Base-by-base conservation (phyloP, 2,329 filamentous ascomycete species). In the Fusarium stilboides region DNA sequence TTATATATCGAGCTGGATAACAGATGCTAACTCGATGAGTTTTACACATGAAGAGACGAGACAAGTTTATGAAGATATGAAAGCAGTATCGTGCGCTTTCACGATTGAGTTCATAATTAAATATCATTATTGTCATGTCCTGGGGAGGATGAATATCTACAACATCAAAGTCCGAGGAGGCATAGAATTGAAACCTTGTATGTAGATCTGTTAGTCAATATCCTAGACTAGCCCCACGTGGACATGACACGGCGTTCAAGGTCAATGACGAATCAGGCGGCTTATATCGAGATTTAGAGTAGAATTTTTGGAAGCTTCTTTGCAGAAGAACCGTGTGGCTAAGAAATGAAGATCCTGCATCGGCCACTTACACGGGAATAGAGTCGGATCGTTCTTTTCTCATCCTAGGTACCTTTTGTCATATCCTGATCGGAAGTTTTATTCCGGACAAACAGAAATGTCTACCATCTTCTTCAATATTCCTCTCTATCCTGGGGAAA, bases 151-250 rank as follows among this genome's bases (percentile, higher is more conserved):
- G 14, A 42, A 49, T 20, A 33, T 24, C 15, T 45, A 14, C 17
- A 39, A 42, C 28, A 33, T 60, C n/a, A 31, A 36, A 10, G 39
- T 22, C 51, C 13, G 36, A 54, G 39, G 36, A 57, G 50, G 26
- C 31, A 54, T 50, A 28, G 31, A 26, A 62, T 26, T 57, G 28
- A 36, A 66, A 55, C 65, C 55, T 37, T 46, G 65, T 51, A 53
- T 66, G 46, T 31, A 54, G 66, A 69, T 69, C 65, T 37, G 10
- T 57, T 53, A 37, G 57, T 62, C 51, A 53, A 33, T 22, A 52
- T 50, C 42, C 36, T 44, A 53, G 42, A 14, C 40, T 15, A 7
- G 45, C 33, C 49, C 66, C 65, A 69, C 47, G 59, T 61, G 43
- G 34, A 20, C 24, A 50, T 57, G 42, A 26, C 50, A 53, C 34